Evolutionary conservation across 1,284 basidiomycete genomes (phyloP).

Genomic region (Lignosus rhinocerotis): DNA sequence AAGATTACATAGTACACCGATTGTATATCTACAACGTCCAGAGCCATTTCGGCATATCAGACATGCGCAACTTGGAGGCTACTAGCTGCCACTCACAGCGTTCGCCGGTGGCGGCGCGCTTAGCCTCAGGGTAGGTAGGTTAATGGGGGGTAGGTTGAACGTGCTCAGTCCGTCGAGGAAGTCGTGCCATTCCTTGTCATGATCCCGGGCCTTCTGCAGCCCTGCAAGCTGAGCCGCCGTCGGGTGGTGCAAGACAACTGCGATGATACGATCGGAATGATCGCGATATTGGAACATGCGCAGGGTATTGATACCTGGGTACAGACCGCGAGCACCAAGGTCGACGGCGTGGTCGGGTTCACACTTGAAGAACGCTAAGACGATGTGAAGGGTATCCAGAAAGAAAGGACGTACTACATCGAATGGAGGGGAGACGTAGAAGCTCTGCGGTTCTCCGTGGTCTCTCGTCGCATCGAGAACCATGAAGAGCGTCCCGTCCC

Average conservation of each 20-base stretch:
- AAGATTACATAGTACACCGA: conserved; percentile 3
- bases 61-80: not conserved
- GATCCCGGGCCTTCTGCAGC: conserved; percentile 6
- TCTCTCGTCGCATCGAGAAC: conserved; percentile 2
- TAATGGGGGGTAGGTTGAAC: conserved; percentile 5
- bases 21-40: not conserved
- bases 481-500: conserved; percentile 5
- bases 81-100: conserved; percentile 14
- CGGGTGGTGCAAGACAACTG: conserved; percentile 17
- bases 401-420: not conserved
- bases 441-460: conserved; percentile 1
- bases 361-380: not conserved
- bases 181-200: conserved; percentile 5
- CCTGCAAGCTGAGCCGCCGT: conserved; percentile 15
- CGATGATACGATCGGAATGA: conserved; percentile 19
- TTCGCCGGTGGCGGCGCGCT: not conserved
- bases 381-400: not conserved
- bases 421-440: conserved; percentile 5
- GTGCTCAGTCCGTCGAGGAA: conserved; percentile 7
- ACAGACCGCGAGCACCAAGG: conserved; percentile 7
- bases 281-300: conserved; percentile 19
- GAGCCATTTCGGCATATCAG: not conserved
- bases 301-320: conserved; percentile 11
- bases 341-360: conserved; percentile 12
- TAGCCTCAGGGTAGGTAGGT: conserved; percentile 2